These are phyloP conservation scores for Neopestalotiopsis sp. DNA, from an alignment of 2,329 filamentous ascomycete genomes.

Conservation along the genomic window DNA sequence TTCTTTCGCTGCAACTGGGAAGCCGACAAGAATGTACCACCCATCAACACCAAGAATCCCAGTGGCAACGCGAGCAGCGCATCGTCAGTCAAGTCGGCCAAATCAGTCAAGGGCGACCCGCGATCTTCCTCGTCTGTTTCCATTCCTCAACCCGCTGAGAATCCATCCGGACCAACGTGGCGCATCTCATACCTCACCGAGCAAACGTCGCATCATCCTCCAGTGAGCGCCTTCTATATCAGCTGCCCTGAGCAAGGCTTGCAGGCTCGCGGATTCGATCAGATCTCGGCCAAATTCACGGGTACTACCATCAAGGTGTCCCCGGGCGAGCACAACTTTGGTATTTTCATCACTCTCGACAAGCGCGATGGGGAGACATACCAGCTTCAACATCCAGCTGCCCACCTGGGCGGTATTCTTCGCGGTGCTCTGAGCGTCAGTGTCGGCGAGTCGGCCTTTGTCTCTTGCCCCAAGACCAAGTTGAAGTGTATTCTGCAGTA, in stretches of 20 bases:
- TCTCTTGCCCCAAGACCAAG: constrained; percentile 88
- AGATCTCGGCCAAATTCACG: constrained; percentile 97
- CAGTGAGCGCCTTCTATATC: constrained; percentile 94
- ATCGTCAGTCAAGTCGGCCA: constrained; percentile 55
- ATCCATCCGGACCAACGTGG: constrained; percentile 57
- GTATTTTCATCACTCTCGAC: constrained; percentile 90
- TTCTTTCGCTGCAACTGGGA: constrained; percentile 99
- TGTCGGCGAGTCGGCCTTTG: constrained; percentile 86
- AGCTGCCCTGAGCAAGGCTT: constrained; percentile 92
- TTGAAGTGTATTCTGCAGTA: constrained; percentile 94
- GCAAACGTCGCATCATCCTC: constrained; percentile 97
- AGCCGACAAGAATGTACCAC: constrained; percentile 77
- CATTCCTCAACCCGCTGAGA: constrained; percentile 52
- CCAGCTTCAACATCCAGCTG: constrained; percentile 92
- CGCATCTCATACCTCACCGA: constrained; percentile 94
- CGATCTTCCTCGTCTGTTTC: constrained; percentile 55
- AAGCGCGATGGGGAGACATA: constrained; percentile 87
- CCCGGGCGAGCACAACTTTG: constrained; percentile 90
- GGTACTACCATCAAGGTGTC: constrained; percentile 92
- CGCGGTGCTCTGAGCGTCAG: constrained; percentile 87
- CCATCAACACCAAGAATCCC: constrained; percentile 56
- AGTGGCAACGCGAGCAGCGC: constrained; percentile 46
- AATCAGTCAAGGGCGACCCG: constrained; percentile 46
- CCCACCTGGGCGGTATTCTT: constrained; percentile 86
- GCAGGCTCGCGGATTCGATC: constrained; percentile 87